Evolutionary conservation across 345 rosid genomes (phyloP).

Genomic region (Carallia pectinifolia): DNA sequence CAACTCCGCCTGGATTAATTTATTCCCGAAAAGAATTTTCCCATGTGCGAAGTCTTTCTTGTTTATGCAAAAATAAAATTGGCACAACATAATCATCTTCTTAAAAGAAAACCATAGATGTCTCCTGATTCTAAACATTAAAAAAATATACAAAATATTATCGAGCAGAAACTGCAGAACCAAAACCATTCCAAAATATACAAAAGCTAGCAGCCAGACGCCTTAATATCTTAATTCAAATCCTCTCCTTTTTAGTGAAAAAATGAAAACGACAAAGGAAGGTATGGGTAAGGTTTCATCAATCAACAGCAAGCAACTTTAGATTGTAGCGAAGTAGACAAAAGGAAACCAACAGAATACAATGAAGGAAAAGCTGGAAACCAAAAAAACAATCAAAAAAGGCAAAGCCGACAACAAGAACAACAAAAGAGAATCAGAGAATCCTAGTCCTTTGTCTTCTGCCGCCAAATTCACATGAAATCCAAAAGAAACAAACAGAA

Average conservation of each 20-base stretch:
- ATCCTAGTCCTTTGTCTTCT: neutral
- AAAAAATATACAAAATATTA: slow-evolving; percentile 7
- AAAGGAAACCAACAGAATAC: neutral
- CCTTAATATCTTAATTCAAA: slow-evolving; percentile 15
- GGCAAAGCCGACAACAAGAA: neutral
- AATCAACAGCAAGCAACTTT: slow-evolving; percentile 25
- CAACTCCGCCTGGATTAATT: slow-evolving; percentile 20
- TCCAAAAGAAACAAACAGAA: neutral
- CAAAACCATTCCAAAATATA: slow-evolving; percentile 10
- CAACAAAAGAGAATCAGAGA: slow-evolving; percentile 14
- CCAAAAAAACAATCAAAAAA: neutral
- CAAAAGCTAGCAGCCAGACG: slow-evolving; percentile 29
- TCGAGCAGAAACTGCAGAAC: slow-evolving; percentile 43
- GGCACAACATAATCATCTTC: slow-evolving; percentile 11
- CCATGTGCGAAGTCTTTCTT: slow-evolving; percentile 53
- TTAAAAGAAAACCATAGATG: slow-evolving; percentile 17
- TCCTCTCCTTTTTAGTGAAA: neutral
- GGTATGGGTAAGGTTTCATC: slow-evolving; percentile 33
- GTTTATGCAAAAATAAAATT: slow-evolving; percentile 21
- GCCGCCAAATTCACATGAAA: neutral
- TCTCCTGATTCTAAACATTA: slow-evolving; percentile 45
- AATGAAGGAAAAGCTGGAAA: neutral
- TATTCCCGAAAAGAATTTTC: slow-evolving; percentile 34
- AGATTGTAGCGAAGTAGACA: slow-evolving; percentile 5
- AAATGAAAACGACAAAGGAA: slow-evolving; percentile 28